Conservation (phyloP, 768 basidiomycete genomes). For the Termitomyces sp. region DNA sequence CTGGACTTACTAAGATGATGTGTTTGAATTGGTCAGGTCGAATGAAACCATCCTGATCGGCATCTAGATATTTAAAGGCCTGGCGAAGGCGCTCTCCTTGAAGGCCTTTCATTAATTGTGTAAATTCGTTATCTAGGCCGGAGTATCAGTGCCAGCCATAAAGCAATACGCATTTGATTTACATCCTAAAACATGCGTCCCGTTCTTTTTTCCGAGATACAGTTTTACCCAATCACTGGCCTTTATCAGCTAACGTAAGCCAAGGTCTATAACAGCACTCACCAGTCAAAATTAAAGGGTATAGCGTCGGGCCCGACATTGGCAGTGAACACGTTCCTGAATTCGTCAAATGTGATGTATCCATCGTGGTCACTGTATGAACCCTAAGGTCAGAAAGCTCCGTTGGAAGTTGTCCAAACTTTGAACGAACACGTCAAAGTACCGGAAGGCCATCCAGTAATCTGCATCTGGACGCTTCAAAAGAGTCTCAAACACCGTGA, state of each 20-base stretch:
- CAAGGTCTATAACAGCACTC: constrained; percentile 12
- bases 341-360: constrained; percentile 89
- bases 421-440: constrained; percentile 81
- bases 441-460: constrained; percentile 95
- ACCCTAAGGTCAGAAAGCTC: constrained; percentile 11
- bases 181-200: constrained; percentile 90
- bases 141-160: not conserved
- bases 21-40: constrained; percentile 89
- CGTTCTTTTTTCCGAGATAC: constrained; percentile 92
- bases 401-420: not conserved
- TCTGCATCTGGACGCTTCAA: constrained; percentile 95
- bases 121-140: constrained; percentile 85
- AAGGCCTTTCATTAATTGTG: constrained; percentile 96
- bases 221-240: constrained; percentile 91
- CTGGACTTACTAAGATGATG: constrained; percentile 79
- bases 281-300: constrained; percentile 96
- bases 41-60: constrained; percentile 92
- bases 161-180: constrained; percentile 25
- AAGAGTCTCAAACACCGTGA: constrained; percentile 90
- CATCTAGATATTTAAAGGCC: constrained; percentile 89
- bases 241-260: not conserved
- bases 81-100: constrained; percentile 97
- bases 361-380: constrained; percentile 79
- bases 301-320: constrained; percentile 77
- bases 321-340: constrained; percentile 86